Percentiles rank a stretch among this genome's conserved stretches.
phyloP scores from a whole-genome alignment of 2,329 filamentous ascomycete genomes.

The Microcera coccophila region DNA sequence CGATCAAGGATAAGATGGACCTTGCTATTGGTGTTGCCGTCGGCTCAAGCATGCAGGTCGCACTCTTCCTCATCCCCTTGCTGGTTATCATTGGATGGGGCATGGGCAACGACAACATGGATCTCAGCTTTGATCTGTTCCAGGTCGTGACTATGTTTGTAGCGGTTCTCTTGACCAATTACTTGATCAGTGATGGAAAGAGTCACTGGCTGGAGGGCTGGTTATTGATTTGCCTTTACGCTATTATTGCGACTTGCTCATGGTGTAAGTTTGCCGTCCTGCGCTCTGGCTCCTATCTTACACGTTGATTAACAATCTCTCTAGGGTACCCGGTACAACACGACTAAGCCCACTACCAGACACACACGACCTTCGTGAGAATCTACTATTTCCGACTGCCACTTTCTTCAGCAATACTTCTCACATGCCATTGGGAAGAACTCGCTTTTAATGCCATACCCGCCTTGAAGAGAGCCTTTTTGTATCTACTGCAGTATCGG shows the following conservation, averaged over 20 bases:
- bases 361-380: not conserved
- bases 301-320: not conserved
- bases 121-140: conserved; percentile 81
- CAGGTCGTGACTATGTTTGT: conserved; percentile 84
- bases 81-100: conserved; percentile 77
- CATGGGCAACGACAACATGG: conserved; percentile 69
- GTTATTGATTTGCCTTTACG: conserved; percentile 70
- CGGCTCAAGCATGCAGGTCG: conserved; percentile 76
- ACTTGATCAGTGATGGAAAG: conserved; percentile 76
- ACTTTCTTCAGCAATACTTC: too few relatives aligned
- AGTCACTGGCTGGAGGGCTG: conserved; percentile 80
- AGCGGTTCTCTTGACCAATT: conserved; percentile 79
- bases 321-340: not conserved
- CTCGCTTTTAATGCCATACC: not conserved
- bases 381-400: not conserved
- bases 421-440: too few relatives aligned
- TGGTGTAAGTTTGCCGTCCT: conserved; percentile 55
- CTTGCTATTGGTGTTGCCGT: conserved; percentile 76
- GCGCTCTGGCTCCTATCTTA: too few relatives aligned
- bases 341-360: not conserved
- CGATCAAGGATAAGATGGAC: conserved; percentile 82
- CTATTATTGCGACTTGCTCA: conserved; percentile 70
- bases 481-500: not conserved
- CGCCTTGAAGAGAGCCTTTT: not conserved
- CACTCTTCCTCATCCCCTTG: conserved; percentile 72